These are phyloP conservation scores for Gomphus sp. DNA, from an alignment of 1,284 basidiomycete genomes.

Conservation along the genomic window DNA sequence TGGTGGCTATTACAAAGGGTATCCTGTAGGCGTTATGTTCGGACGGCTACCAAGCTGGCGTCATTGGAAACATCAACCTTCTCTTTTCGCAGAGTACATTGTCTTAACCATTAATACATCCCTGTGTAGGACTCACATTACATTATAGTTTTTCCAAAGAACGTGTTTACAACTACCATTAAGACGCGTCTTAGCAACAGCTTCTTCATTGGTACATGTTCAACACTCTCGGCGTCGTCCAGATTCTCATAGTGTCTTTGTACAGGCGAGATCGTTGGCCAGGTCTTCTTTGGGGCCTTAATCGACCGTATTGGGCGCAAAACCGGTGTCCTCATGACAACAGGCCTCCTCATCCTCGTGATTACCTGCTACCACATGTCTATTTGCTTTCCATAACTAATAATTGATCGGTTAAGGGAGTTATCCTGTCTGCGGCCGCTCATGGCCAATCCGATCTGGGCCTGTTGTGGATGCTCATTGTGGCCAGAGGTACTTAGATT, in stretches of 20 bases:
- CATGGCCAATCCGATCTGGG: slow-evolving; percentile 12
- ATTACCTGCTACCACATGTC: not conserved
- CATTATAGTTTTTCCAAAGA: not conserved
- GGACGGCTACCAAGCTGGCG: not conserved
- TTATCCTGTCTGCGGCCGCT: slow-evolving; percentile 16
- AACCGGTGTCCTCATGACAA: slow-evolving; percentile 19
- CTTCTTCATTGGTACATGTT: slow-evolving; percentile 16
- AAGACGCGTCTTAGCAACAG: slow-evolving; percentile 19
- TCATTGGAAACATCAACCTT: slow-evolving; percentile 3
- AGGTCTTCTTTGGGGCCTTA: slow-evolving; percentile 14
- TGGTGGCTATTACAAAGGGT: not conserved
- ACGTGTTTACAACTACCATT: slow-evolving; percentile 12
- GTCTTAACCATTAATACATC: slow-evolving; percentile 10
- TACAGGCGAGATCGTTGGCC: not conserved
- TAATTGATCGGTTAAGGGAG: slow-evolving; percentile 6
- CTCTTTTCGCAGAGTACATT: slow-evolving; percentile 20
- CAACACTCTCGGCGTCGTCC: not conserved
- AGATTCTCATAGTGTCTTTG: not conserved
- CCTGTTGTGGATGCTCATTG: slow-evolving; percentile 1
- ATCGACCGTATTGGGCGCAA: slow-evolving; percentile 19
- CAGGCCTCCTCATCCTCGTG: slow-evolving; percentile 15
- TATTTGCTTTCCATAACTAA: not conserved
- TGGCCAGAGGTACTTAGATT: not conserved
- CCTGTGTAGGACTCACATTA: slow-evolving; percentile 3
- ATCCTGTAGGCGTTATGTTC: not conserved